Evolutionary conservation across 345 rosid genomes (phyloP).

Genomic region (Geranium rotundifolium): DNA sequence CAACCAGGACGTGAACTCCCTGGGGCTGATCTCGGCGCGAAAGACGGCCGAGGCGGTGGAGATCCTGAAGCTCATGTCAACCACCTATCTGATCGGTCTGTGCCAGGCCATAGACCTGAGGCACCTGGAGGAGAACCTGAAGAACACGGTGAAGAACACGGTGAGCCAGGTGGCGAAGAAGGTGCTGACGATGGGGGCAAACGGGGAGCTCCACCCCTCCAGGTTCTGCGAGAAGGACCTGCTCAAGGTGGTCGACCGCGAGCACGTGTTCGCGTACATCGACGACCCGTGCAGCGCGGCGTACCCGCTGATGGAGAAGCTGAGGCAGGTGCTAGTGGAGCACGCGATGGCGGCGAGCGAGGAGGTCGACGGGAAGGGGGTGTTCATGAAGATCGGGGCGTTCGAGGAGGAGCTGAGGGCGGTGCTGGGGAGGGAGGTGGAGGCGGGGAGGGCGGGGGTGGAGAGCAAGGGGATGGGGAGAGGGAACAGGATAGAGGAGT

Average conservation of each 20-base stretch:
- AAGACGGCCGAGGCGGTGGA: constrained; percentile 28
- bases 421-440: not conserved
- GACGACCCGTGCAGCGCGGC: not conserved
- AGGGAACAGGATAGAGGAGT: no score
- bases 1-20: constrained; percentile 48
- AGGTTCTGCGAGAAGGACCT: not conserved
- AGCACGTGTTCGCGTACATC: not conserved
- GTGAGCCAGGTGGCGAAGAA: constrained; percentile 18
- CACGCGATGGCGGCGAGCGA: not conserved
- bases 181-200: constrained; percentile 12
- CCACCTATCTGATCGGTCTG: constrained; percentile 20
- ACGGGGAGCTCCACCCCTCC: constrained; percentile 9
- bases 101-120: constrained; percentile 27
- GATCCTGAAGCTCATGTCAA: constrained; percentile 43
- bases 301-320: not conserved
- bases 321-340: not conserved
- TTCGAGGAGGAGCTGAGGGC: not conserved
- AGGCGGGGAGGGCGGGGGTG: not conserved
- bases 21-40: constrained; percentile 29
- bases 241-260: not conserved
- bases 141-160: constrained; percentile 13
- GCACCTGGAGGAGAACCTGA: constrained; percentile 10
- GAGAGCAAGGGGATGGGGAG: no score
- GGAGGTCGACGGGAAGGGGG: no score
- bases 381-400: not conserved